These are phyloP conservation scores for Phytophthora sp. DNA, from an alignment of 352 stramenopile species.

Conservation along the genomic window DNA sequence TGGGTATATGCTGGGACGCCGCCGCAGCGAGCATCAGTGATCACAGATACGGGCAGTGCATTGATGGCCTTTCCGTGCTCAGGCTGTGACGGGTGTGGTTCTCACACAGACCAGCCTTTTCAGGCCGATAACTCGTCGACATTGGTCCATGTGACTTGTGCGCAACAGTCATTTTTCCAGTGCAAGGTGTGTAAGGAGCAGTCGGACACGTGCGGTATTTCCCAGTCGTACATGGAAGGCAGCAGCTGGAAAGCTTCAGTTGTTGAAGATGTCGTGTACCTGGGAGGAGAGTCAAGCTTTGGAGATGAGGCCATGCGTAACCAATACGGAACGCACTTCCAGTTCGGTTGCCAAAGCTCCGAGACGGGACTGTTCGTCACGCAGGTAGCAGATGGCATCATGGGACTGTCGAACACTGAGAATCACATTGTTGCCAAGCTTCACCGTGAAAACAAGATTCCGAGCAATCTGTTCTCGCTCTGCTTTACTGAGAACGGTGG, in stretches of 20 bases:
- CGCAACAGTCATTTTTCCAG: constrained; percentile 52
- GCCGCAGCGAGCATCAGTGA: constrained; percentile 82
- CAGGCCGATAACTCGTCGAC: constrained; percentile 64
- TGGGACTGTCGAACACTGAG: constrained; percentile 79
- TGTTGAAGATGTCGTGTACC: constrained; percentile 81
- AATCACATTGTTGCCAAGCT: constrained; percentile 81
- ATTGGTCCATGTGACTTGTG: constrained; percentile 73
- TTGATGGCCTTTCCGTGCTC: constrained; percentile 86
- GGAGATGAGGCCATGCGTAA: constrained; percentile 56
- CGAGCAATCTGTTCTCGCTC: constrained; percentile 77
- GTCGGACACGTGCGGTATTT: constrained; percentile 69
- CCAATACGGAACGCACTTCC: constrained; percentile 75
- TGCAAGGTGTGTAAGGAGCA: constrained; percentile 55
- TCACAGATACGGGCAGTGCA: constrained; percentile 81
- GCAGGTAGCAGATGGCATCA: constrained; percentile 85
- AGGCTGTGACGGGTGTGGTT: constrained; percentile 69
- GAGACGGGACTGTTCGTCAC: constrained; percentile 85
- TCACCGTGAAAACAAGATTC: constrained; percentile 80
- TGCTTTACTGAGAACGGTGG: constrained; percentile 79
- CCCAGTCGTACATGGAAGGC: constrained; percentile 85
- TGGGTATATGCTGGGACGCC: constrained; percentile 85
- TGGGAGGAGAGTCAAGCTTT: constrained; percentile 67
- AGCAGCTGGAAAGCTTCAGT: constrained; percentile 85
- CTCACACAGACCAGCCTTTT: constrained; percentile 82
- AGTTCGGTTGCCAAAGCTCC: constrained; percentile 80